Evolutionary conservation across 208 protist species (phyloP), one percentile per base, ranked within the genome.

Genomic region (Wallacemonas rigidus): DNA sequence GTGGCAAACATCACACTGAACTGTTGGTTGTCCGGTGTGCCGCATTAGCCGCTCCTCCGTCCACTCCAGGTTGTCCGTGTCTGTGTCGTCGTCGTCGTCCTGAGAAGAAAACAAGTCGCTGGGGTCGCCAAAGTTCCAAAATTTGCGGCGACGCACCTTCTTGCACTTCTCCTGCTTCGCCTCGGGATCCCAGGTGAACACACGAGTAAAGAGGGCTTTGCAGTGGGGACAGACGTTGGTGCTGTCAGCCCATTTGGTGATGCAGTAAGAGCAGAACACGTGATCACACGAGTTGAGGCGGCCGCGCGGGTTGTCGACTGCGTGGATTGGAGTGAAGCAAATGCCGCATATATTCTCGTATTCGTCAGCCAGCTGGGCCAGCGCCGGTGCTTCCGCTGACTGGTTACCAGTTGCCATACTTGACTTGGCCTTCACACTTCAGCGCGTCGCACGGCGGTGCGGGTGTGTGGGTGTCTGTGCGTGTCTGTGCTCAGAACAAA

Each of bases 191-290:
- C 70, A 8, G 0, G 82, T 81, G 64, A 85, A 82, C 44, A 96
- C 91, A 63, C 89, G 87, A 1, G 89, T 95, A 69, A 96, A 96
- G 8, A 88, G 88, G 2, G 80, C 81, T 74, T 96, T 96, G 81
- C 92, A 96, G 35, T 71, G 72, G 0, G 92, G 92, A 67, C 92
- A 96, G 8, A 93, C 86, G 75, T 96, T 96, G 11, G 89, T 96
- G 73, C 82, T 86, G 63, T 87, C 81, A 0, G 89, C 81, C 90
- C 92, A 96, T 64, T 92, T 80, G 57, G 74, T 83, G 69, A 96
- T 96, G 76, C 92, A 96, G 61, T 86, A 88, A 2, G 78, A 78
- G 75, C 92, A 96, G 67, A 95, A 96, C 3, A 93, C 41, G 68
- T 96, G 92, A n/a, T 82, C 76, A 64, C 92, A 96, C 2, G 84